A percentile compares a stretch with the other conserved stretches of the same genome.
Conservation (phyloP, 2,329 filamentous ascomycete genomes). For the Aciculosporium take region DNA sequence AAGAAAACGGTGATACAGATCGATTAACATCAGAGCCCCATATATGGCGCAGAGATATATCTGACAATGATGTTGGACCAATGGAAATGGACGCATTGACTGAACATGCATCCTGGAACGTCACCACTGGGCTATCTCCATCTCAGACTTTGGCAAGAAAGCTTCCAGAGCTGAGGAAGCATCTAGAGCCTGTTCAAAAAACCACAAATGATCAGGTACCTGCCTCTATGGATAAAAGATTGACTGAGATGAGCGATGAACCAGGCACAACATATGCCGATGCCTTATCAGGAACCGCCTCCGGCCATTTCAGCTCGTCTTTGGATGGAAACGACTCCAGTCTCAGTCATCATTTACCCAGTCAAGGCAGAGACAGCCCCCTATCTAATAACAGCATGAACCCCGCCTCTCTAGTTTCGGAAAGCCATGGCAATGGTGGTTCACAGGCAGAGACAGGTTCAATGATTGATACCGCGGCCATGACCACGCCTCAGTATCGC, state of each 20-base stretch:
- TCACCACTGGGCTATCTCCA: conserved; percentile 66
- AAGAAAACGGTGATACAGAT: conserved; percentile 7
- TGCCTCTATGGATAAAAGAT: conserved; percentile 47
- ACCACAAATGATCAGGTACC: conserved; percentile 56
- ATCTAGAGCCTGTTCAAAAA: conserved; percentile 51
- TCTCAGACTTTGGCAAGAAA: conserved; percentile 70
- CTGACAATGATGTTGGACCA: not conserved
- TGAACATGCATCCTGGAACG: conserved; percentile 31
- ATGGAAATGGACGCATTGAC: not conserved
- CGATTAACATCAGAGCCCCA: conserved; percentile 7
- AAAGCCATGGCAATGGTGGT: conserved; percentile 7
- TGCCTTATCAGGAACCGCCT: conserved; percentile 35
- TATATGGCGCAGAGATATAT: not conserved
- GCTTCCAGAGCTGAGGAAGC: conserved; percentile 64
- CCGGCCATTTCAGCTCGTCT: conserved; percentile 20
- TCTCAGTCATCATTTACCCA: not conserved
- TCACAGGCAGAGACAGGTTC: conserved; percentile 18
- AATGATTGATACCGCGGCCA: conserved; percentile 29
- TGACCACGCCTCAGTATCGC: conserved; percentile 42
- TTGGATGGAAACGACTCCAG: not conserved
- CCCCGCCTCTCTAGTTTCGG: not conserved
- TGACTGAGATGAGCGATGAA: not conserved
- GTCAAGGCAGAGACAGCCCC: not conserved
- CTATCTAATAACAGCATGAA: not conserved
- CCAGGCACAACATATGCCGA: conserved; percentile 15